Base-by-base conservation (phyloP, 768 basidiomycete species). In the Fomitopsis pulvina region DNA sequence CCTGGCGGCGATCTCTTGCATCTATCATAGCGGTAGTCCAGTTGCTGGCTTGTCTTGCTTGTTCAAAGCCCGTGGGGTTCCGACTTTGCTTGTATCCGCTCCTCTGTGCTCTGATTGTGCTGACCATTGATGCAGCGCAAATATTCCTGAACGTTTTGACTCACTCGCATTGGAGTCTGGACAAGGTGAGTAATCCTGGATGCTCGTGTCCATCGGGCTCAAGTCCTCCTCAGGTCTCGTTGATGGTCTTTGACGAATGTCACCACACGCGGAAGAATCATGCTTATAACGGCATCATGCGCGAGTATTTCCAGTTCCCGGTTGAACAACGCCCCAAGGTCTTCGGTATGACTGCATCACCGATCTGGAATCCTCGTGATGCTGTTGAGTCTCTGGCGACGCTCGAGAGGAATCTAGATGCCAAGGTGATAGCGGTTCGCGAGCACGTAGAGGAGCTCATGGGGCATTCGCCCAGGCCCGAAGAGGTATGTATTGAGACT, bases 341-440 rank as follows among this genome's bases (percentile, higher is more conserved):
- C n/a, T 89, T 94, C 52, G 92, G 92, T 2, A 87, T 95, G 83
- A 94, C 92, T 0, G 92, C 92, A 0, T 92, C 88, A 16, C 92
- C 92, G 0, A 81, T 92, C 22, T 91, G 86, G 85, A 87, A 88
- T 54, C 74, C 80, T 11, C 83, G 78, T 54, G 77, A 89, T 46
- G 80, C 88, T 0, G 64, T 69, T 18, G 76, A 75, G 21, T 86
- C 87, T 2, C 67, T 94, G 18, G 61, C 69, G 20, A 71, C 72
- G 0, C 69, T 92, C 2, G 88, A 93, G 63, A 68, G 70, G 38
- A 89, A 85, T 56, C 57, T 92, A 63, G 76, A 89, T 63, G 76
- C 87, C 18, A 85, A 80, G 51, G 80, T 91, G 21, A 75, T 89
- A 20, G 82, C 85, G 18, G 88, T 94, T 18, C 77, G 78, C 28